Base-by-base conservation (phyloP, 2,329 filamentous ascomycete species). In the Sporothrix brasiliensis region DNA sequence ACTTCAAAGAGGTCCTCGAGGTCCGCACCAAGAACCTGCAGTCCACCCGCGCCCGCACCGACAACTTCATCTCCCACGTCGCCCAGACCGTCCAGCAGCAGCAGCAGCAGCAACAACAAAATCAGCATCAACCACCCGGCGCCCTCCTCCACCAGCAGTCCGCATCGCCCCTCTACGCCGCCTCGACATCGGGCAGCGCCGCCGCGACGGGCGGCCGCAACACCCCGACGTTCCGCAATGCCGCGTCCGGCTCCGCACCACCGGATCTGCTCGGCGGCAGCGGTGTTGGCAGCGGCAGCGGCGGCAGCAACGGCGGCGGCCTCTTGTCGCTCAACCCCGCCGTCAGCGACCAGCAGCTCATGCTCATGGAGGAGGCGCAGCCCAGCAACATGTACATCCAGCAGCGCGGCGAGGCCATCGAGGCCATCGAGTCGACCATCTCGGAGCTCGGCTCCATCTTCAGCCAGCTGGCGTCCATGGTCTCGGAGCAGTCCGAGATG, bases 1-100 rank as follows among this genome's bases (percentile, higher is more conserved):
- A 94, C 79, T 98, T 99, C 86, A 98, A 98, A 81, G 94, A 98
- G 76, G 94, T 98, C 6, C 85, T 99, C 11, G 95, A 99, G 79
- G 92, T 97, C 54, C 89, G 95, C 71, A 98, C 95, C 68, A 97
- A 97, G 84, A 99, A 98, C 79, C 97, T 99, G 73, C 95, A 97
- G 80, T 95, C 94, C 3, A 96, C 92, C 71, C 87, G 93, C 72
- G 93, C 92, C 60, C 85, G 95, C 74, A 98, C 95, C 27, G 95
- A 98, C 81, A 97, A 98, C 78, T 99, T 99, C 77, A 93, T 99
- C 69, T 96, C 92, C 2, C 91, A 91, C 3, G 93, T 97, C 16
- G 92, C 92, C 2, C 89, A 92, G 72, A 90, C 93, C 75, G 86
- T 91, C 2, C 89, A 92, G 75, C 83, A 85, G 0, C 83, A 91